Conservation (phyloP, 441 rosid species). For the Arabidopsis lyrata region DNA sequence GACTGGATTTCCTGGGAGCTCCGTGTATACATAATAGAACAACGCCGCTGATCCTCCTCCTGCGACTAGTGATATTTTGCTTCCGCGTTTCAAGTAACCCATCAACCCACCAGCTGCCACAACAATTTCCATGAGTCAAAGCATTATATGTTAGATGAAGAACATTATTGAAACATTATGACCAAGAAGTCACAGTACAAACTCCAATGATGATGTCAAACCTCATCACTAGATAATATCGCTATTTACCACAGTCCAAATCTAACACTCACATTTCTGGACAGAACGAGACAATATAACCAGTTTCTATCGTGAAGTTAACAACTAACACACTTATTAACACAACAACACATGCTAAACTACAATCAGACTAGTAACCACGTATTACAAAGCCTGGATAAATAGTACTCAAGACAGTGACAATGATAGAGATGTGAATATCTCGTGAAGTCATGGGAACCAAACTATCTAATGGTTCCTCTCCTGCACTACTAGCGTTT, state of each 20-base stretch:
- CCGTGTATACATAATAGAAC: conserved; percentile 68
- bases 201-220: conserved; percentile 2
- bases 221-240: conserved; percentile 3
- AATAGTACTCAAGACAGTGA: background rate
- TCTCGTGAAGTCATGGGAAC: background rate
- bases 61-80: conserved; percentile 83
- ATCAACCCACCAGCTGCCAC: conserved; percentile 80
- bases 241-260: background rate
- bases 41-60: conserved; percentile 79
- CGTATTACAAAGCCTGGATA: conserved; percentile 1
- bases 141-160: background rate
- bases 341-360: background rate
- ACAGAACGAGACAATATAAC: conserved; percentile 3
- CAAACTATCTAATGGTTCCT: background rate
- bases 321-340: background rate
- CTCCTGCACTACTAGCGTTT: background rate
- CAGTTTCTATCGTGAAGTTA: background rate
- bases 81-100: conserved; percentile 87
- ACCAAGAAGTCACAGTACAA: background rate
- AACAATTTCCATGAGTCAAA: conserved; percentile 10
- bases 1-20: conserved; percentile 74
- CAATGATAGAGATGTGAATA: background rate
- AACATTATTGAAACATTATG: background rate
- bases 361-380: background rate
- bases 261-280: background rate